These are phyloP conservation scores for Nemania diffusa DNA, from an alignment of 2,329 filamentous ascomycete species.

Conservation along the genomic window DNA sequence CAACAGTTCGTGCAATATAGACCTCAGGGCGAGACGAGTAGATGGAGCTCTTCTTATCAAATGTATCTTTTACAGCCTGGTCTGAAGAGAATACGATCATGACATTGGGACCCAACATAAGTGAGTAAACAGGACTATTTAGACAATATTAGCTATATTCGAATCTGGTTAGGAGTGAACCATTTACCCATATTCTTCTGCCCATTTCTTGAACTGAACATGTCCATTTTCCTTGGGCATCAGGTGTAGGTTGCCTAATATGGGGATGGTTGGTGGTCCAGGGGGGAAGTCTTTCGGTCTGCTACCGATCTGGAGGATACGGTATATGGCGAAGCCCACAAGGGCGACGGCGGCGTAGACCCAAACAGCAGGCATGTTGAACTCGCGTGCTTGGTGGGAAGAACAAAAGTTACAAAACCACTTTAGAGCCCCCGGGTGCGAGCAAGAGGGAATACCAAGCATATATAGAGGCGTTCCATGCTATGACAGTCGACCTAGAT, in stretches of 20 bases:
- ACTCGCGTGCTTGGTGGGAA: constrained; percentile 18
- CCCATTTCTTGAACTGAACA: constrained; percentile 42
- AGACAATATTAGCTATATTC: constrained; percentile 20
- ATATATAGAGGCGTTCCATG: constrained; percentile 27
- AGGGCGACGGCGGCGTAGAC: constrained; percentile 37
- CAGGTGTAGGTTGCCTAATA: constrained; percentile 38
- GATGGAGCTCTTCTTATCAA: constrained; percentile 41
- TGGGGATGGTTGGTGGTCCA: constrained; percentile 39
- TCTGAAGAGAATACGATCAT: constrained; percentile 40
- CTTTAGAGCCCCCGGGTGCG: constrained; percentile 4
- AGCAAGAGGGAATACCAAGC: constrained; percentile 18
- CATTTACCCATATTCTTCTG: constrained; percentile 41
- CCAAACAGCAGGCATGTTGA: constrained; percentile 36
- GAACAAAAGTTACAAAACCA: constrained; percentile 22
- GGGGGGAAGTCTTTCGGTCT: constrained; percentile 40
- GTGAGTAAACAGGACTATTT: constrained; percentile 39
- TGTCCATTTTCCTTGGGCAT: constrained; percentile 40
- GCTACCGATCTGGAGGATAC: constrained; percentile 39
- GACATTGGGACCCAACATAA: constrained; percentile 37
- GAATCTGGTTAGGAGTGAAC: neutral
- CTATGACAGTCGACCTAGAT: constrained; percentile 6
- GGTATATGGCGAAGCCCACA: constrained; percentile 37
- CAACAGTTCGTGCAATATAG: constrained; percentile 39
- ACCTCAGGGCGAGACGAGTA: constrained; percentile 41
- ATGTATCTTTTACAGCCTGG: constrained; percentile 39